These are phyloP conservation scores for Halophytophthora polymorphica DNA, from an alignment of 352 stramenopile genomes.

Conservation along the genomic window DNA sequence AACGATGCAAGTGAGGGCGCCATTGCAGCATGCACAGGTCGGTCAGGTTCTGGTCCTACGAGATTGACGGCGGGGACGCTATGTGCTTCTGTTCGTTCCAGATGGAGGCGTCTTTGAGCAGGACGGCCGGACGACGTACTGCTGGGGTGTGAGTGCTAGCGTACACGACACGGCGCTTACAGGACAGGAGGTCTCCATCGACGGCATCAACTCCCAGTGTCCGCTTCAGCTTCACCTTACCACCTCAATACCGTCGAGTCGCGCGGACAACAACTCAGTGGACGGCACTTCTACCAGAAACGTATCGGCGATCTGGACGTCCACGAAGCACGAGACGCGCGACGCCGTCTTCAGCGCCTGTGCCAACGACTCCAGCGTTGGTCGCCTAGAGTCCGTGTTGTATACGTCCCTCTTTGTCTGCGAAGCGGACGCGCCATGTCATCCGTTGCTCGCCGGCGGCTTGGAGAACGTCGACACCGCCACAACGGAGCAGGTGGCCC, in stretches of 20 bases:
- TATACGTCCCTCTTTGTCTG: constrained; percentile 2
- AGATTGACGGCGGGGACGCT: background rate
- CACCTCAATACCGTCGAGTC: background rate
- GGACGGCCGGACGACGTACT: constrained; percentile 36
- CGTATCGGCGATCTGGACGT: constrained; percentile 13
- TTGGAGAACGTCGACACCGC: background rate
- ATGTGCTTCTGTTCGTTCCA: background rate
- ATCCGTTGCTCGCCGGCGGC: background rate
- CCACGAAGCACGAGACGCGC: constrained; percentile 19
- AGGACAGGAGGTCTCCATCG: constrained; percentile 1
- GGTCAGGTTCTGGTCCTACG: no score
- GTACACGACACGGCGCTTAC: constrained; percentile 12
- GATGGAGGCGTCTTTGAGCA: background rate
- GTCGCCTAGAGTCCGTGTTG: constrained; percentile 9
- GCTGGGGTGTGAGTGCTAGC: constrained; percentile 24
- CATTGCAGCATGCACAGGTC: background rate
- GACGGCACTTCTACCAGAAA: background rate
- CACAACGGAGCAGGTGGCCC: constrained; percentile 19
- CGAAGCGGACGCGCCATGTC: constrained; percentile 13
- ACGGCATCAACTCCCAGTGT: constrained; percentile 24
- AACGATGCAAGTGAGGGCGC: background rate
- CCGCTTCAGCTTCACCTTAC: constrained; percentile 4
- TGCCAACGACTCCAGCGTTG: background rate
- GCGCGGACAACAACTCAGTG: constrained; percentile 9
- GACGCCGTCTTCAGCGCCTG: background rate